Conservation (phyloP, 495 filamentous ascomycete species). For the Penicillium antarcticum region DNA sequence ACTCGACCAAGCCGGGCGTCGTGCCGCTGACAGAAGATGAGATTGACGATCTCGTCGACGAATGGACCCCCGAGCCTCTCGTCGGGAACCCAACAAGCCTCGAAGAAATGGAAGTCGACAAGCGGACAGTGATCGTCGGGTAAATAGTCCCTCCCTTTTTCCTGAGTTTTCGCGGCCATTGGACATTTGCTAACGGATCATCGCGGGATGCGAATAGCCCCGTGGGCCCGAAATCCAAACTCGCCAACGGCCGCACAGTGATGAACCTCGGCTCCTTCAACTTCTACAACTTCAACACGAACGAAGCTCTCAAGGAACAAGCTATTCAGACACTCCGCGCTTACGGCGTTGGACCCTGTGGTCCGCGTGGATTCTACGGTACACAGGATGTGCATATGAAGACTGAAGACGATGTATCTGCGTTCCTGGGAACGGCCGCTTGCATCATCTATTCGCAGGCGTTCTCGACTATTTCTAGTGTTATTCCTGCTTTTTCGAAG, state of each 20-base stretch:
- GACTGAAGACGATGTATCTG: slow-evolving; percentile 89
- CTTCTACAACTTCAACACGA: slow-evolving; percentile 92
- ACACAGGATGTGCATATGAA: slow-evolving; percentile 99
- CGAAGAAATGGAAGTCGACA: slow-evolving; percentile 81
- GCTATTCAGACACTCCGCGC: slow-evolving; percentile 89
- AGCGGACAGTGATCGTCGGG: slow-evolving; percentile 82
- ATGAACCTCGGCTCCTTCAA: slow-evolving; percentile 92
- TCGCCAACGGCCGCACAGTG: slow-evolving; percentile 85
- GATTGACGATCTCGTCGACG: slow-evolving; percentile 94
- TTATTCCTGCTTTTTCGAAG: slow-evolving; percentile 96
- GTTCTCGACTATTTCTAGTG: slow-evolving; percentile 89
- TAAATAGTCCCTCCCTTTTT: slow-evolving; percentile 34
- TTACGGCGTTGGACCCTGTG: slow-evolving; percentile 95
- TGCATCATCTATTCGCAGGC: slow-evolving; percentile 95
- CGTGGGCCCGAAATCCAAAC: slow-evolving; percentile 83
- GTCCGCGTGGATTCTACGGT: slow-evolving; percentile 95
- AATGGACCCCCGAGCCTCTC: slow-evolving; percentile 94
- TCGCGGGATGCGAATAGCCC: slow-evolving; percentile 51
- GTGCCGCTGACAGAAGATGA: slow-evolving; percentile 90
- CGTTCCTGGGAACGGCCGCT: slow-evolving; percentile 76
- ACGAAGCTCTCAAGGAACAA: slow-evolving; percentile 89
- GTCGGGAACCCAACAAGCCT: slow-evolving; percentile 66
- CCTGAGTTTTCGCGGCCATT: not conserved
- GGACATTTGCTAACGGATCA: slow-evolving; percentile 14
- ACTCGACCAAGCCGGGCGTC: slow-evolving; percentile 84